Evolutionary conservation across 169 alveolate species (phyloP).

Genomic region (Plasmodium gonderi): DNA sequence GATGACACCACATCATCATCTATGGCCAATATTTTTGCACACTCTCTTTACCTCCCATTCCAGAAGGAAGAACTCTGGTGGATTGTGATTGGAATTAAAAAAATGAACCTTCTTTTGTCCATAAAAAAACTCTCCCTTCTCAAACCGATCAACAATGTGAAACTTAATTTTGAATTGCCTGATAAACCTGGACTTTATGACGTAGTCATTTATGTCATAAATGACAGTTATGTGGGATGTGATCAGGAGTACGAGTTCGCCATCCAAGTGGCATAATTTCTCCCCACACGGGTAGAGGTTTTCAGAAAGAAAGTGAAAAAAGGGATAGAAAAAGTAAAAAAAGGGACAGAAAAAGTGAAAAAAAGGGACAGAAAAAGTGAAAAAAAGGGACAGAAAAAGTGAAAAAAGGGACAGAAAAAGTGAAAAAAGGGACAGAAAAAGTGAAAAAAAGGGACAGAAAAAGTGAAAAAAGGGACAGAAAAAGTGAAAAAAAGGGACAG

Average conservation of each 20-base stretch:
- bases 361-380: too few species aligned
- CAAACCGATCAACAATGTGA: slow-evolving; percentile 76
- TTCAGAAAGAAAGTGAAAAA: too few species aligned
- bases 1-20: slow-evolving; percentile 86
- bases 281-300: too few species aligned
- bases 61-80: slow-evolving; percentile 99
- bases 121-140: slow-evolving; percentile 89
- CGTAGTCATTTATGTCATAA: slow-evolving; percentile 84
- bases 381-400: too few species aligned
- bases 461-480: too few species aligned
- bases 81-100: slow-evolving; percentile 96
- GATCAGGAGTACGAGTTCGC: slow-evolving; percentile 85
- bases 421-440: too few species aligned
- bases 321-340: too few species aligned
- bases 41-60: slow-evolving; percentile 95
- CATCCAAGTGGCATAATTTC: slow-evolving; percentile 13
- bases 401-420: too few species aligned
- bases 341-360: too few species aligned
- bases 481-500: too few species aligned
- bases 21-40: slow-evolving; percentile 79
- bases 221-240: slow-evolving; percentile 89
- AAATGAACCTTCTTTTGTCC: slow-evolving; percentile 89
- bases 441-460: too few species aligned
- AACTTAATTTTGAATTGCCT: slow-evolving; percentile 87
- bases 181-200: slow-evolving; percentile 84